Conservation (phyloP, 495 filamentous ascomycete genomes). For the Lophiotrema nucula region DNA sequence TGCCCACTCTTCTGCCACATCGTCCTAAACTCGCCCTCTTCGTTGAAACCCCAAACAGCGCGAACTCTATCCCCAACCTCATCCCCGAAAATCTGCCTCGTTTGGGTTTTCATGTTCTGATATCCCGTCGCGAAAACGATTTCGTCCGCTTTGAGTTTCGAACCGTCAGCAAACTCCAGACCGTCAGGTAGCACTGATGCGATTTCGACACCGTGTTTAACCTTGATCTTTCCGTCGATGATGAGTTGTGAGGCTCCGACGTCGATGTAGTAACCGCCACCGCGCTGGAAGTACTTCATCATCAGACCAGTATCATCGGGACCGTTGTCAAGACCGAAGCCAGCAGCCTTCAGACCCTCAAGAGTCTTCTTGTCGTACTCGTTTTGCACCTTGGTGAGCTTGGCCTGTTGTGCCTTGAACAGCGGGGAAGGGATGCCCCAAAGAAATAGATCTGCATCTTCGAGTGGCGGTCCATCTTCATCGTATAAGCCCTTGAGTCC, state of each 20-base stretch:
- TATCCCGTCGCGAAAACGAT: constrained; percentile 84
- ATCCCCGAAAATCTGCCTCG: constrained; percentile 66
- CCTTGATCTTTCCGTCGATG: constrained; percentile 69
- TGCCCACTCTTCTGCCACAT: constrained; percentile 74
- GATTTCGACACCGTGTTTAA: constrained; percentile 71
- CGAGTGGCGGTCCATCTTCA: constrained; percentile 58
- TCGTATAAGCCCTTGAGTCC: constrained; percentile 60
- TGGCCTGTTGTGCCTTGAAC: constrained; percentile 21
- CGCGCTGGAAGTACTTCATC: constrained; percentile 59
- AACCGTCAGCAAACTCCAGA: constrained; percentile 65
- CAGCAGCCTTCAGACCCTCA: constrained; percentile 61
- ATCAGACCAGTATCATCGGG: constrained; percentile 64
- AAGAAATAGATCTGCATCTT: constrained; percentile 60
- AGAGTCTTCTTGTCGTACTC: constrained; percentile 55
- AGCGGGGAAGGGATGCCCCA: constrained; percentile 15
- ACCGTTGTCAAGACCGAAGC: constrained; percentile 69
- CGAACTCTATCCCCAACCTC: constrained; percentile 59
- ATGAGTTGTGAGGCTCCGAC: constrained; percentile 74
- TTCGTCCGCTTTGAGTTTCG: constrained; percentile 69
- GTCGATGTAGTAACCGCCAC: constrained; percentile 51
- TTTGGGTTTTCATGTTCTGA: constrained; percentile 69
- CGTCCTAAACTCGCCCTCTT: constrained; percentile 67
- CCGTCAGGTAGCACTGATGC: constrained; percentile 58
- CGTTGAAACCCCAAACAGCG: constrained; percentile 76
- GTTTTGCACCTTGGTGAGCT: constrained; percentile 48